phyloP scores from a whole-genome alignment of 345 rosid species.

The Ceriops zippeliana region DNA sequence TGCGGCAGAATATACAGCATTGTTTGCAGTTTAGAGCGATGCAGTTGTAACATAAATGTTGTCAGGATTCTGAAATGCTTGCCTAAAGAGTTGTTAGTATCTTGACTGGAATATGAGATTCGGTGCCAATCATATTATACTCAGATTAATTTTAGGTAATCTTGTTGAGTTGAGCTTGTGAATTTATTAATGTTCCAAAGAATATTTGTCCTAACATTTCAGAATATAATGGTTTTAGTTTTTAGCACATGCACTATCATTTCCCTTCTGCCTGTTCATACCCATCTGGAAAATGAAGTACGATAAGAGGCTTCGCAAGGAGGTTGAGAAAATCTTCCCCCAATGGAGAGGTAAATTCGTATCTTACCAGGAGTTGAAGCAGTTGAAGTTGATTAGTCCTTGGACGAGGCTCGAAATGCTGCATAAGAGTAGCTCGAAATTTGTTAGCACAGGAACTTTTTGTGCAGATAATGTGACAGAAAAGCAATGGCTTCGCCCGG shows the following conservation, averaged over 20 bases:
- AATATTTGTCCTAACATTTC: neutral
- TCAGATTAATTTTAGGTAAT: neutral
- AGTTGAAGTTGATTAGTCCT: slow-evolving; percentile 28
- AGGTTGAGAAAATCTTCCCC: slow-evolving; percentile 32
- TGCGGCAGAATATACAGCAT: no score
- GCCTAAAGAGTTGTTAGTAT: no score
- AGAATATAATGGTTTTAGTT: neutral
- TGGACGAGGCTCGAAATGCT: neutral
- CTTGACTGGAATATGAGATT: no score
- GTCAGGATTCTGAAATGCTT: no score
- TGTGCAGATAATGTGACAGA: slow-evolving; percentile 5
- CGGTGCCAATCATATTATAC: no score
- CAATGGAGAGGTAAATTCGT: slow-evolving; percentile 36
- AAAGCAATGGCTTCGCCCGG: slow-evolving; percentile 23
- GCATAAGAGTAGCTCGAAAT: slow-evolving; percentile 14
- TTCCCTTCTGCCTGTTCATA: neutral
- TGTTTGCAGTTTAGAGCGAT: no score
- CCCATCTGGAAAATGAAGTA: slow-evolving; percentile 26
- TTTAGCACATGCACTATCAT: neutral
- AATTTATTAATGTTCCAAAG: neutral
- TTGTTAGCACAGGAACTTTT: slow-evolving; percentile 11
- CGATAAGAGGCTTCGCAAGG: slow-evolving; percentile 35
- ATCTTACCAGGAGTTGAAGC: slow-evolving; percentile 40
- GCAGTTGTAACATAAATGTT: no score
- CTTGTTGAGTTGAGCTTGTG: neutral